These are phyloP conservation scores for Astrothelium subdiscretum DNA, from an alignment of 495 filamentous ascomycete genomes.

Conservation along the genomic window DNA sequence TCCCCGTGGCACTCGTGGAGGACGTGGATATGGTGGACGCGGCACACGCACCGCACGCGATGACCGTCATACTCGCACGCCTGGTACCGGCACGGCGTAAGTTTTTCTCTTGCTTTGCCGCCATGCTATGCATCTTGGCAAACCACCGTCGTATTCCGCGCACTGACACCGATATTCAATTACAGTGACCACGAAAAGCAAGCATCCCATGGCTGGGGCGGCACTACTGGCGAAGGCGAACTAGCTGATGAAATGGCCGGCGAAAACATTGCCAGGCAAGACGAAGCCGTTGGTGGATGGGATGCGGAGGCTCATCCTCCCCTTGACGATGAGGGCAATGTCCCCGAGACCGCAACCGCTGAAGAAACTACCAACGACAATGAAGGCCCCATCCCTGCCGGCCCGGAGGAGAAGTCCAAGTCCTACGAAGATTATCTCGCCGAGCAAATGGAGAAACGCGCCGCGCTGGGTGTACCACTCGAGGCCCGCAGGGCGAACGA, in stretches of 20 bases:
- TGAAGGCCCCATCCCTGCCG: slow-evolving; percentile 29
- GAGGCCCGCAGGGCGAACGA: slow-evolving; percentile 82
- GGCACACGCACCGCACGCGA: slow-evolving; percentile 27
- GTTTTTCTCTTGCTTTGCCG: slow-evolving; percentile 12
- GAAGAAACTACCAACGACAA: slow-evolving; percentile 29
- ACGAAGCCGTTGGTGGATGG: slow-evolving; percentile 47
- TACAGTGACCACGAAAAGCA: slow-evolving; percentile 82
- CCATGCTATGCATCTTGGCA: slow-evolving; percentile 4
- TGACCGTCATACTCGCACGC: slow-evolving; percentile 68
- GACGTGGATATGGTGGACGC: slow-evolving; percentile 45
- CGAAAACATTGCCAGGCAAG: slow-evolving; percentile 72
- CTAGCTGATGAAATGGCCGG: slow-evolving; percentile 80
- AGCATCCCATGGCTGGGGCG: slow-evolving; percentile 85
- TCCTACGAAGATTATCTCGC: slow-evolving; percentile 80
- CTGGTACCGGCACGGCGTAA: slow-evolving; percentile 49
- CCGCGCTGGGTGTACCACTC: slow-evolving; percentile 51
- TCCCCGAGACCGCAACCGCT: slow-evolving; percentile 29
- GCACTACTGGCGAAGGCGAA: slow-evolving; percentile 64
- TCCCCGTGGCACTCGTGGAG: slow-evolving; percentile 38
- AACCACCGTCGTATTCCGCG: slow-evolving; percentile 10
- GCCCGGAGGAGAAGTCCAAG: slow-evolving; percentile 79
- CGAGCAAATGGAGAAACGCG: slow-evolving; percentile 73
- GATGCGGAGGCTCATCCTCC: slow-evolving; percentile 28
- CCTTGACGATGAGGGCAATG: slow-evolving; percentile 22
- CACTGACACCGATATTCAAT: slow-evolving; percentile 14